These are phyloP conservation scores for Lachancea meyersii DNA, from an alignment of 805 yeast species.

Conservation along the genomic window DNA sequence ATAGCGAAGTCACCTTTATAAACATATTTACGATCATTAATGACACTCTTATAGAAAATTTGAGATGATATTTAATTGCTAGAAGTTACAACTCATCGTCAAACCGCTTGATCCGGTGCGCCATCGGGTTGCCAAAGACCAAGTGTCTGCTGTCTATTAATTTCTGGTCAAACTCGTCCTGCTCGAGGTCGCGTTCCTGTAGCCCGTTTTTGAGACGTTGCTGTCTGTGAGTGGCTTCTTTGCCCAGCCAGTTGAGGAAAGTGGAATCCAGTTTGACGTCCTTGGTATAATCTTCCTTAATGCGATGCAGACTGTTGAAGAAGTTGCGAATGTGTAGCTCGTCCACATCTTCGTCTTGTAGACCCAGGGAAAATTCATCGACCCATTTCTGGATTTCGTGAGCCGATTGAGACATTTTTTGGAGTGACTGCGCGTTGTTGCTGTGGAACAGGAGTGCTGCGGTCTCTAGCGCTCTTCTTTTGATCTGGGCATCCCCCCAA, in stretches of 20 bases:
- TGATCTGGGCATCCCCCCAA: constrained; percentile 21
- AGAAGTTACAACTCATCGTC: constrained; percentile 42
- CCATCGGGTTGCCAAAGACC: constrained; percentile 75
- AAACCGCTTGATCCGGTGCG: constrained; percentile 49
- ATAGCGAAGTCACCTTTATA: not conserved
- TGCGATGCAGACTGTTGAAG: constrained; percentile 35
- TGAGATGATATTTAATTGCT: not conserved
- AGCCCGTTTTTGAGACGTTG: constrained; percentile 20
- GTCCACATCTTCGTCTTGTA: constrained; percentile 27
- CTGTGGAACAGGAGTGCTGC: constrained; percentile 18
- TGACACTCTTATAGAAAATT: not conserved
- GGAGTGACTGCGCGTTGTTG: constrained; percentile 3
- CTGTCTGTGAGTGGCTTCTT: constrained; percentile 36
- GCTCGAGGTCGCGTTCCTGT: constrained; percentile 29
- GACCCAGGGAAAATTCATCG: constrained; percentile 20
- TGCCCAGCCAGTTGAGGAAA: constrained; percentile 61
- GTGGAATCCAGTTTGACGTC: constrained; percentile 33
- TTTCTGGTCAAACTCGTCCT: constrained; percentile 34
- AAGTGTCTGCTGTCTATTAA: constrained; percentile 49
- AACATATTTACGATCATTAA: not conserved
- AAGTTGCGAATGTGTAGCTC: constrained; percentile 40
- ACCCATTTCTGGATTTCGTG: constrained; percentile 24
- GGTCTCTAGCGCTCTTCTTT: constrained; percentile 28
- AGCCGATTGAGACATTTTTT: constrained; percentile 13
- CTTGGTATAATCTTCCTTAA: constrained; percentile 30